Evolutionary conservation across 495 filamentous ascomycete species (phyloP).

Genomic region (Aspergillus bertholletiae): DNA sequence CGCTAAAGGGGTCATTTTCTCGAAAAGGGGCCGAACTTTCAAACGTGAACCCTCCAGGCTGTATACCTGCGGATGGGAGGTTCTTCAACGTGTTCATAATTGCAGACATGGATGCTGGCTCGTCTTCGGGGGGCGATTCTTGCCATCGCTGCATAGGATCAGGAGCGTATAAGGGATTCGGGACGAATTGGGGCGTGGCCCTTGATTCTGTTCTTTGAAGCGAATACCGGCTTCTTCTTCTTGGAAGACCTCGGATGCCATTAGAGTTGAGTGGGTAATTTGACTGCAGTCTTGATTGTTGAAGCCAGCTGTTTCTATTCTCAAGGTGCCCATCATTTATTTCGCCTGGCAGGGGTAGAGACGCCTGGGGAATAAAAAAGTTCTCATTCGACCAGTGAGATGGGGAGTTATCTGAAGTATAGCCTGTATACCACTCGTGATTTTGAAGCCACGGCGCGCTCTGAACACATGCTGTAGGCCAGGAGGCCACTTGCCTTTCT

Average conservation of each 20-base stretch:
- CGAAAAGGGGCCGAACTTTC: conserved; percentile 1
- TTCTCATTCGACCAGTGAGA: background rate
- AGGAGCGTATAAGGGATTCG: background rate
- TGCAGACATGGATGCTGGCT: conserved; percentile 65
- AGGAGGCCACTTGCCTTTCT: background rate
- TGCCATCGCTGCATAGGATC: conserved; percentile 71
- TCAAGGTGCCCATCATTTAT: background rate
- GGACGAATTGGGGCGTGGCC: conserved; percentile 5
- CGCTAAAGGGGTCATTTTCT: conserved; percentile 41
- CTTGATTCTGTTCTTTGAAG: background rate
- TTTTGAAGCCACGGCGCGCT: background rate
- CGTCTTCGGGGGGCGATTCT: no score
- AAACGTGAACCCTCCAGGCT: background rate
- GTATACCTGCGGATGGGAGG: conserved; percentile 16
- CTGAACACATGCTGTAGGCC: background rate
- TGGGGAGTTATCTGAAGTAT: background rate
- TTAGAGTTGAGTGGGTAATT: background rate
- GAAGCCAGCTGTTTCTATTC: background rate
- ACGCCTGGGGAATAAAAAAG: background rate
- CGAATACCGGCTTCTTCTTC: conserved; percentile 4
- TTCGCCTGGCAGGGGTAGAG: background rate
- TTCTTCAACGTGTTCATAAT: conserved; percentile 66
- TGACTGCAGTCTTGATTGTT: background rate
- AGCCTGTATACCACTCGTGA: background rate
- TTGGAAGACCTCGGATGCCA: background rate